Evolutionary conservation across 2,329 filamentous ascomycete genomes (phyloP).

Genomic region (Ilyonectria destructans): DNA sequence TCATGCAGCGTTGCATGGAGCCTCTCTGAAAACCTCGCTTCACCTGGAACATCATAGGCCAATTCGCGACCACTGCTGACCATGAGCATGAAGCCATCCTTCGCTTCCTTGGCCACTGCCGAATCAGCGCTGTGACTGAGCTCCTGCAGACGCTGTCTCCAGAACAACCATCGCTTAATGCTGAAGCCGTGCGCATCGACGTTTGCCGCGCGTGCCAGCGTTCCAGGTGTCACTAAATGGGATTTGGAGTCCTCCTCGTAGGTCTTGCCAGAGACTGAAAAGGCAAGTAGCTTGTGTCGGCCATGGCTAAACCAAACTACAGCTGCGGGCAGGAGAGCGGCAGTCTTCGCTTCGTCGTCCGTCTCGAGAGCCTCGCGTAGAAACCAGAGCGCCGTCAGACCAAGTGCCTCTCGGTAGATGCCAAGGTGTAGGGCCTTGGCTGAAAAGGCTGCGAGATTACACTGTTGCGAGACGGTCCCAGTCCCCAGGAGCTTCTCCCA

Average conservation of each 20-base stretch:
- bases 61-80: not conserved
- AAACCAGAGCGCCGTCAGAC: constrained; percentile 4
- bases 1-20: not conserved
- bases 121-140: not conserved
- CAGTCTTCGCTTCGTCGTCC: not conserved
- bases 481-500: not conserved
- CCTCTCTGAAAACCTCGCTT: not conserved
- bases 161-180: constrained; percentile 18
- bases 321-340: constrained; percentile 6
- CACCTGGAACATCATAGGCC: not conserved
- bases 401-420: not conserved
- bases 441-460: constrained; percentile 25
- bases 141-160: not conserved
- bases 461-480: not conserved
- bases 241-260: no score
- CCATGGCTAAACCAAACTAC: constrained; percentile 15
- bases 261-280: not conserved
- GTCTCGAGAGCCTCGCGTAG: constrained; percentile 19
- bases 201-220: not conserved
- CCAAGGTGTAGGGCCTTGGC: constrained; percentile 7
- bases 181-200: not conserved
- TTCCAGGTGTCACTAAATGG: accelerated
- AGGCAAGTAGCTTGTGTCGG: not conserved
- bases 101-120: not conserved
- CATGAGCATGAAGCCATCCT: not conserved